Conservation (phyloP, 225 moss, liverwort and hornwort species). For the Marchantia paleacea region DNA sequence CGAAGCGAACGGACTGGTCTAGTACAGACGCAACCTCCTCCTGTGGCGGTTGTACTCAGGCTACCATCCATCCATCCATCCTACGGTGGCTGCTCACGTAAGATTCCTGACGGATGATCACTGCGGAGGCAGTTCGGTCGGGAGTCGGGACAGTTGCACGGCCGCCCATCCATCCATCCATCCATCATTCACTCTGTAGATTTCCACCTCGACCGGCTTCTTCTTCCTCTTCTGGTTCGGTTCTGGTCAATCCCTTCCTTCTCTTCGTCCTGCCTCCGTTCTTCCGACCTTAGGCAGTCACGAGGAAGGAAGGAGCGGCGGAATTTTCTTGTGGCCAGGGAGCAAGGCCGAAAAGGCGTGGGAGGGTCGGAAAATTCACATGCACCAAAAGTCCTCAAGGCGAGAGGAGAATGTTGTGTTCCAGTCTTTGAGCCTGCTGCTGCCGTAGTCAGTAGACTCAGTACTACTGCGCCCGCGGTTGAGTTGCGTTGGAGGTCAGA, state of each 20-base stretch:
- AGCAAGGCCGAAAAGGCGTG: background rate
- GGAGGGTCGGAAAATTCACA: background rate
- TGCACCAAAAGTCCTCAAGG: slow-evolving; percentile 1
- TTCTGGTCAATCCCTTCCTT: background rate
- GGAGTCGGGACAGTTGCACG: slow-evolving; percentile 14
- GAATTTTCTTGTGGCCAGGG: background rate
- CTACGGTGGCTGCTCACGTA: background rate
- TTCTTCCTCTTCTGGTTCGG: slow-evolving; percentile 1
- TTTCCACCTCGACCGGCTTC: background rate
- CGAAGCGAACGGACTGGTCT: slow-evolving; percentile 16
- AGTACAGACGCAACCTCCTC: slow-evolving; percentile 10
- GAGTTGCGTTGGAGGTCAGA: too few relatives aligned
- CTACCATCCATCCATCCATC: background rate
- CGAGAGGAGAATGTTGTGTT: background rate
- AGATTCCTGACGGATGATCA: background rate
- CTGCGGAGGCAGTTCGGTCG: slow-evolving; percentile 3
- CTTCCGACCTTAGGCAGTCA: too few relatives aligned
- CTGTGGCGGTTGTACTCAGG: slow-evolving; percentile 8
- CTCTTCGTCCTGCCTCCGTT: background rate
- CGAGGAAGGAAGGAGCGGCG: slow-evolving; percentile 2
- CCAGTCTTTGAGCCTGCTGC: background rate
- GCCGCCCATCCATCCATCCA: slow-evolving; percentile 13
- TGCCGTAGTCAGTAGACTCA: background rate
- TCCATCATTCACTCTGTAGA: too few relatives aligned
- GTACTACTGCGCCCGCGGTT: too few relatives aligned